Conservation (phyloP, 164 flowering plant species). For the Buxus sempervirens region DNA sequence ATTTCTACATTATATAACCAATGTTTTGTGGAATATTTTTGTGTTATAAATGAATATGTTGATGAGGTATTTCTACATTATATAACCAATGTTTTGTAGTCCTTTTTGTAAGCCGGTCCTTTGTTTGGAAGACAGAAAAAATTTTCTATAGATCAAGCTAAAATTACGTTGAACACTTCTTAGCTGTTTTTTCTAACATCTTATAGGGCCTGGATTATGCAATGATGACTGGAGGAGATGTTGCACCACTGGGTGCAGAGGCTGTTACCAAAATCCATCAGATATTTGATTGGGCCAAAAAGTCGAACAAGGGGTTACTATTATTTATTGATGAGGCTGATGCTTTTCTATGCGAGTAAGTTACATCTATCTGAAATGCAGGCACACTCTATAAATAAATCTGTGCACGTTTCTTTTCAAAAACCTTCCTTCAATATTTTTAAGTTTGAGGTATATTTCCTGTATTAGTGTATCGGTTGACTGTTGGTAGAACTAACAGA, state of each 20-base stretch:
- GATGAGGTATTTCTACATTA: no score
- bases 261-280: conserved; percentile 95
- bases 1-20: no score
- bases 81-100: no score
- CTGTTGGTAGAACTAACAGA: not conserved
- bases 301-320: conserved; percentile 71
- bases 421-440: not conserved
- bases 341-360: conserved; percentile 97
- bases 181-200: not conserved
- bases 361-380: conserved; percentile 6
- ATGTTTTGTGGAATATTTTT: no score
- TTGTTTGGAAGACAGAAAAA: not conserved
- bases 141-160: not conserved
- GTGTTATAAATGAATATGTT: no score
- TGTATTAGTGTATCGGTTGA: not conserved
- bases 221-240: conserved; percentile 99
- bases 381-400: not conserved
- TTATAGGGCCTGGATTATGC: conserved; percentile 94
- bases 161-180: not conserved
- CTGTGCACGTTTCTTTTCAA: not conserved
- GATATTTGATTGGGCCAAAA: conserved; percentile 93
- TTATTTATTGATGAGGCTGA: conserved; percentile 95
- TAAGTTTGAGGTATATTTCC: not conserved
- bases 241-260: conserved; percentile 85
- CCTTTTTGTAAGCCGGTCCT: no score